These are phyloP conservation scores for Diutina neorugosa DNA, from an alignment of 1,139 yeast genomes.

Conservation along the genomic window DNA sequence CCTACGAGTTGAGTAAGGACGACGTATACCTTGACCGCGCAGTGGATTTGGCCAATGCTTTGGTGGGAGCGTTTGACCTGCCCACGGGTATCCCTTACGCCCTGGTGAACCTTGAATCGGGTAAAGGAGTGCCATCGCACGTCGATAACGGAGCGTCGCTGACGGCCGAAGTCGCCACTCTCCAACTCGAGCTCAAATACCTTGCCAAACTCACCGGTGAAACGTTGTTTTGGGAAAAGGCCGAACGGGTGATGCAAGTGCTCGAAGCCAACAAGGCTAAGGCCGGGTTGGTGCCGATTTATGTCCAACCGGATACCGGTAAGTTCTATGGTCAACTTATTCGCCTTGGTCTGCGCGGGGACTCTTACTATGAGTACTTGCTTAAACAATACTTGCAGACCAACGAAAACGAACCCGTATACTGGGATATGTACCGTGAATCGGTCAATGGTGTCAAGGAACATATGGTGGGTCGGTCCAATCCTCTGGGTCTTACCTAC, in stretches of 20 bases:
- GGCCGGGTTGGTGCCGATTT: slow-evolving; percentile 79
- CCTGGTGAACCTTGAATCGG: slow-evolving; percentile 59
- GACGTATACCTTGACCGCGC: slow-evolving; percentile 71
- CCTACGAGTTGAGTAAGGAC: slow-evolving; percentile 61
- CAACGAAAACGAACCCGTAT: slow-evolving; percentile 44
- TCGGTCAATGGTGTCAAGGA: slow-evolving; percentile 63
- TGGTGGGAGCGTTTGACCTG: slow-evolving; percentile 56
- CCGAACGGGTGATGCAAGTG: slow-evolving; percentile 58
- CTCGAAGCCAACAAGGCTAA: slow-evolving; percentile 44
- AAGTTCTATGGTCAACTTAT: slow-evolving; percentile 51
- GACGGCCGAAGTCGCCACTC: slow-evolving; percentile 83
- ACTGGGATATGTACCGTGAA: slow-evolving; percentile 65
- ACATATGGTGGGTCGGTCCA: slow-evolving; percentile 47
- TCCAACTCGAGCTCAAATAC: slow-evolving; percentile 83
- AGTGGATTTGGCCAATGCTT: slow-evolving; percentile 53
- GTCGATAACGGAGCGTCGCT: slow-evolving; percentile 61
- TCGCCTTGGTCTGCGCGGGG: slow-evolving; percentile 84
- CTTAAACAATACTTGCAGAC: slow-evolving; percentile 83
- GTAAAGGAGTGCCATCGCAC: slow-evolving; percentile 49
- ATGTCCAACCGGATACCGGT: slow-evolving; percentile 65
- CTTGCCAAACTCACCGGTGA: slow-evolving; percentile 75
- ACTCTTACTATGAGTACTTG: slow-evolving; percentile 83
- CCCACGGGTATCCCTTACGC: slow-evolving; percentile 65
- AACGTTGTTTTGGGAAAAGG: slow-evolving; percentile 62
- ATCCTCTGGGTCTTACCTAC: slow-evolving; percentile 52